Conservation (phyloP, 1,284 basidiomycete genomes). For the Sanguinoderma infundibulare region DNA sequence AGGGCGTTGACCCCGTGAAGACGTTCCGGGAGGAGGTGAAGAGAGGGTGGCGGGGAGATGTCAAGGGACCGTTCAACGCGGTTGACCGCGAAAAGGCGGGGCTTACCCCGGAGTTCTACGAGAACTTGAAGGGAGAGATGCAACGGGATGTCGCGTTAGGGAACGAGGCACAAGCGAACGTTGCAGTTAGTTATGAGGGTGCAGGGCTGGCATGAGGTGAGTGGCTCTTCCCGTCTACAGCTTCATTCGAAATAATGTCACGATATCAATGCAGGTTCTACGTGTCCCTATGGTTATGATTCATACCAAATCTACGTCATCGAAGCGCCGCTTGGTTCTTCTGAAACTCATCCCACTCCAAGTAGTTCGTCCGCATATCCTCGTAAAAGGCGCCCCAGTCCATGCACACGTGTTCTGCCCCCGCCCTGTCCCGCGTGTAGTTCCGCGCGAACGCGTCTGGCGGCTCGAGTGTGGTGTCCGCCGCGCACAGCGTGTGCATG, state of each 20-base stretch:
- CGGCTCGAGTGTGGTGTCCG: conserved; percentile 40
- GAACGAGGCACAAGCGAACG: conserved; percentile 1
- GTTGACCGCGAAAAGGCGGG: conserved; percentile 79
- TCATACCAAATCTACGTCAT: not conserved
- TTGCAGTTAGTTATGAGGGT: conserved; percentile 19
- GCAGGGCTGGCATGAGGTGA: not conserved
- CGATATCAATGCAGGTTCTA: too few species aligned
- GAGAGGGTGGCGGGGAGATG: conserved; percentile 76
- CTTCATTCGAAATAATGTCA: too few species aligned
- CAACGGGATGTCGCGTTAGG: conserved; percentile 8
- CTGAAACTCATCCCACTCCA: conserved; percentile 17
- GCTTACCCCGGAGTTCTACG: conserved; percentile 73
- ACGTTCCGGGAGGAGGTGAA: conserved; percentile 80
- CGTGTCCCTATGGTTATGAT: too few species aligned
- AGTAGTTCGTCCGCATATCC: conserved; percentile 22
- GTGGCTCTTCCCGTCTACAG: too few species aligned
- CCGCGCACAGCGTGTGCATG: conserved; percentile 39
- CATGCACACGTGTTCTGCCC: conserved; percentile 22
- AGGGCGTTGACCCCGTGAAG: conserved; percentile 69
- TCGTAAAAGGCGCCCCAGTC: conserved; percentile 26
- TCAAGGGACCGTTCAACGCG: conserved; percentile 87
- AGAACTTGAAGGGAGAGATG: conserved; percentile 69
- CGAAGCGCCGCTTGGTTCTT: not conserved
- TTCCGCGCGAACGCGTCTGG: conserved; percentile 24
- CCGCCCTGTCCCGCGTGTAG: conserved; percentile 10